Conservation (phyloP, 495 filamentous ascomycete genomes). For the Apodospora peruviana region DNA sequence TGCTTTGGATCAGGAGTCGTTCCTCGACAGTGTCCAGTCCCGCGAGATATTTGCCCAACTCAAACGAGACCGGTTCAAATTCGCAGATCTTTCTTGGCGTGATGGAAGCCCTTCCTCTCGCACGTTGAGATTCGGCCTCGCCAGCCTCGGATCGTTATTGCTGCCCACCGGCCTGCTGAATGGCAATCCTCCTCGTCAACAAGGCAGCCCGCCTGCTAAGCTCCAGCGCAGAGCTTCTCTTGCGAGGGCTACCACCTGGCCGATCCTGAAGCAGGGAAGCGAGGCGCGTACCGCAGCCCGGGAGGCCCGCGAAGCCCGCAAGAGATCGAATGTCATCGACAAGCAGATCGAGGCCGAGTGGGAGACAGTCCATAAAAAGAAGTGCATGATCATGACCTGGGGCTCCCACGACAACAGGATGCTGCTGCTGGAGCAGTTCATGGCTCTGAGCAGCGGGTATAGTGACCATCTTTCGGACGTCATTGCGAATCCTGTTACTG, state of each 20-base stretch:
- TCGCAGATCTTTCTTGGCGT: background rate
- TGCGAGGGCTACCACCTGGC: constrained; percentile 1
- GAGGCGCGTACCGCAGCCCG: background rate
- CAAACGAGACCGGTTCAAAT: background rate
- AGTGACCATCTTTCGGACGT: background rate
- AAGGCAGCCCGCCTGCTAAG: background rate
- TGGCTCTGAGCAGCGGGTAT: background rate
- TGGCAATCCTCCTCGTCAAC: background rate
- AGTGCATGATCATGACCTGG: background rate
- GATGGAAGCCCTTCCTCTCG: background rate
- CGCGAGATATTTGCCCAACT: background rate
- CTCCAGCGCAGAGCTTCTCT: background rate
- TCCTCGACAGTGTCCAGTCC: background rate
- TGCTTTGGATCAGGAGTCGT: background rate
- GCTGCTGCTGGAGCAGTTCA: constrained; percentile 5
- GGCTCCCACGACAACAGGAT: constrained; percentile 1
- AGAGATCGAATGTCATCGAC: constrained; percentile 5
- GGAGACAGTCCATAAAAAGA: background rate
- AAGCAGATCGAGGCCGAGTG: constrained; percentile 7
- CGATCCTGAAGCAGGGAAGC: background rate
- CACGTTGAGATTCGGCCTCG: background rate
- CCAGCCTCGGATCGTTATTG: background rate
- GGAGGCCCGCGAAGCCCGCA: constrained; percentile 3
- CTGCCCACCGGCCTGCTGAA: background rate
- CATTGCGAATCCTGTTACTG: background rate